Conservation (phyloP, 169 alveolate species). For the Plasmodium vivax region DNA sequence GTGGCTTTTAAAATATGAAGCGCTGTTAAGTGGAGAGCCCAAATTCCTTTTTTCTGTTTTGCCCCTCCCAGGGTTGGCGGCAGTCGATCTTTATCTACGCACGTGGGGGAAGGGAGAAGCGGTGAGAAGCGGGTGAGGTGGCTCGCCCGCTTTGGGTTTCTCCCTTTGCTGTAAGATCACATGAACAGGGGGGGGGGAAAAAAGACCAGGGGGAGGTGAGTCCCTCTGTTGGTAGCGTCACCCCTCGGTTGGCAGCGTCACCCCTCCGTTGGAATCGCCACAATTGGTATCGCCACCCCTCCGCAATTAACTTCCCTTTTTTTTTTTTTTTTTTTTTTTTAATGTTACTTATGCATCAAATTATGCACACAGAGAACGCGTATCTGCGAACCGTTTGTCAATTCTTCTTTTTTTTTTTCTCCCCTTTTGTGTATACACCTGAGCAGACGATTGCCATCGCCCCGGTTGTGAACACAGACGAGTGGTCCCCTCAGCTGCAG, state of each 20-base stretch:
- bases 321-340: not conserved
- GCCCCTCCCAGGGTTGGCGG: not conserved
- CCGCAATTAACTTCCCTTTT: not conserved
- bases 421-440: not conserved
- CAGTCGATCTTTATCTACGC: not conserved
- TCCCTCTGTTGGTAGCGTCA: not conserved
- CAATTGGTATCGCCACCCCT: not conserved
- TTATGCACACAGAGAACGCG: not conserved
- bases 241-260: too few species aligned
- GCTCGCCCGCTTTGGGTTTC: not conserved
- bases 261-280: too few species aligned
- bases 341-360: not conserved
- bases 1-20: slow-evolving; percentile 59
- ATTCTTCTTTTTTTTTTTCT: not conserved
- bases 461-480: not conserved
- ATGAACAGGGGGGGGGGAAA: not conserved
- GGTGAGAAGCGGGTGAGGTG: not conserved
- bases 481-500: not conserved
- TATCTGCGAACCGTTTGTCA: not conserved
- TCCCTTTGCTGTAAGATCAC: not conserved
- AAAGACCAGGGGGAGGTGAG: not conserved
- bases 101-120: not conserved
- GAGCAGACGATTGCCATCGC: not conserved
- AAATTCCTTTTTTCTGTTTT: not conserved
- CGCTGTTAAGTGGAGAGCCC: not conserved